Base-by-base conservation (phyloP, 139 green algal genomes). In the Chlorella sorokiniana region DNA sequence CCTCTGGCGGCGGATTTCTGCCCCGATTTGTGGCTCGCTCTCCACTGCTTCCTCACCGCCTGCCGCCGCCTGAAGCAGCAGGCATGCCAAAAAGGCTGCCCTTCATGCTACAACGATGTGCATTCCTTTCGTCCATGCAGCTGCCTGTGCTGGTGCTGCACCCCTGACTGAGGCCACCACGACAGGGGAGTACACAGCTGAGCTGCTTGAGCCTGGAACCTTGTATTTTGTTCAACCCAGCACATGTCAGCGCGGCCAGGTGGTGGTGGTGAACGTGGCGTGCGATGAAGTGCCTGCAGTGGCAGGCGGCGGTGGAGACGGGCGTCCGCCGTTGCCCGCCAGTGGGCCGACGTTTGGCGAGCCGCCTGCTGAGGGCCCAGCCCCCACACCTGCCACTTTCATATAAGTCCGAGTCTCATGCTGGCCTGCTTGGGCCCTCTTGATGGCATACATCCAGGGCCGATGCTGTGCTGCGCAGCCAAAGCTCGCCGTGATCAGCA, bases 91-190 rank as follows among this genome's bases (percentile, higher is more conserved):
- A 9, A 3, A 35, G 33, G 9, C 25, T 33, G 59, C 59, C 37
- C 16, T 4, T 14, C 37, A 18, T 45, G 31, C 62, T 44, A 10
- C 62, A 9, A 3, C 29, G 16, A 1, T 5, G 2, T 33, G 22
- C 65, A 37, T n/a, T 51, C n/a, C n/a, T 37, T 71, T 71, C 64
- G 35, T 41, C 37, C 35, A 9, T 63, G 44, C 69, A 77, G 69
- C 69, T 10, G 23, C 20, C n/a, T 63, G 69, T 44, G 22, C 14
- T 4, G 31, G 31, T 5, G 69, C 44, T 11, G n/a, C 35, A 31
- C 69, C 69, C 18, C 69, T 77, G 44, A 77, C 69, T 18, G 29
- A 40, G 6, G 5, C 69, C 69, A 62, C 69, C 44, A 61, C 44
- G 11, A 27, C 33, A 0, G 69, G 69, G 2, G 69, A 77, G 31